Evolutionary conservation across 148 eudicot species (phyloP).

Genomic region (Polygonum maritimum): DNA sequence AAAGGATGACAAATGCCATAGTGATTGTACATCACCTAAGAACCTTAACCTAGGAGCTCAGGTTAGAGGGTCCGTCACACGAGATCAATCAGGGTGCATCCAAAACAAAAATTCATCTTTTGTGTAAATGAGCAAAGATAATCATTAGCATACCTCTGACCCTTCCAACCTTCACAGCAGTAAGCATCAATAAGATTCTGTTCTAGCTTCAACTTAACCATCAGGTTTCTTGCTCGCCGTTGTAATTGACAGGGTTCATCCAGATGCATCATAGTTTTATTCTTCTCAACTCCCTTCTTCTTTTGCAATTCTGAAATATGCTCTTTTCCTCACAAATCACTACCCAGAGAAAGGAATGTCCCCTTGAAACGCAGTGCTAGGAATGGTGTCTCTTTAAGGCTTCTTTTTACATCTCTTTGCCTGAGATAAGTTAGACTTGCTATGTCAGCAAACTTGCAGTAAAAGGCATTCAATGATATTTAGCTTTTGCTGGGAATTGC

Average conservation of each 20-base stretch:
- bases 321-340: slow-evolving; percentile 17
- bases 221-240: slow-evolving; percentile 66
- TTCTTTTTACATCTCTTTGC: slow-evolving; percentile 17
- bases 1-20: background rate
- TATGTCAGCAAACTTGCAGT: slow-evolving; percentile 11
- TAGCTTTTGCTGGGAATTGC: slow-evolving; percentile 13
- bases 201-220: slow-evolving; percentile 77
- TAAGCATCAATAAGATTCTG: slow-evolving; percentile 95
- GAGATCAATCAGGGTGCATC: background rate
- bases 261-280: slow-evolving; percentile 29
- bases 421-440: background rate
- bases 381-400: slow-evolving; percentile 22
- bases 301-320: slow-evolving; percentile 28
- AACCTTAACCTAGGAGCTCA: background rate
- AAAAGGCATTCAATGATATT: slow-evolving; percentile 11
- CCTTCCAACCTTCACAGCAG: slow-evolving; percentile 94
- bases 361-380: slow-evolving; percentile 15
- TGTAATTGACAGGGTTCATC: slow-evolving; percentile 68
- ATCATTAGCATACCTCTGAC: slow-evolving; percentile 67
- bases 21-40: background rate
- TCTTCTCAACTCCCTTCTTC: slow-evolving; percentile 35
- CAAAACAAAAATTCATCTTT: background rate
- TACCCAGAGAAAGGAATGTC: slow-evolving; percentile 9
- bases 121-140: background rate
- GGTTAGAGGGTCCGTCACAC: background rate